These are phyloP conservation scores for Glycyrrhiza uralensis DNA, from an alignment of 306 rosid genomes.

Conservation along the genomic window DNA sequence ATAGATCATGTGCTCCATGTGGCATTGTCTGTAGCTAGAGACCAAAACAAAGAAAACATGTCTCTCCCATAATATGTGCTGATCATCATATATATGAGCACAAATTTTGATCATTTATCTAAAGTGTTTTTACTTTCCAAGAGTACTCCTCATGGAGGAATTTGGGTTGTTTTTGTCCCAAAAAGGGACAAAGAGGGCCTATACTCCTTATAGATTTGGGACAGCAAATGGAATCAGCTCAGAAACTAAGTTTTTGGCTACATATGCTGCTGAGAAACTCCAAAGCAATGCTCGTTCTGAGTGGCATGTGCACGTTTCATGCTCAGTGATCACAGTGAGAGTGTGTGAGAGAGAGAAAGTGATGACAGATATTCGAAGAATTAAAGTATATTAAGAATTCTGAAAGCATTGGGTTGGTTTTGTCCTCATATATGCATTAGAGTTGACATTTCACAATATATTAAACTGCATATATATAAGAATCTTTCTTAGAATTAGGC, in stretches of 20 bases:
- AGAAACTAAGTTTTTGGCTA: not conserved
- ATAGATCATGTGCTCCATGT: slow-evolving; percentile 5
- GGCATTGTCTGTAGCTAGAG: slow-evolving; percentile 20
- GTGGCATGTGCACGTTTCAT: slow-evolving; percentile 26
- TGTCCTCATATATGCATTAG: slow-evolving; percentile 35
- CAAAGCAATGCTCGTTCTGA: not conserved
- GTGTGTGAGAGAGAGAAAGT: not conserved
- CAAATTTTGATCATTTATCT: slow-evolving; percentile 22
- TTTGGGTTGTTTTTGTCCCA: slow-evolving; percentile 17
- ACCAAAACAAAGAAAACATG: slow-evolving; percentile 32
- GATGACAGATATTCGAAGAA: slow-evolving; percentile 34
- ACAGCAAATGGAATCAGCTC: slow-evolving; percentile 24
- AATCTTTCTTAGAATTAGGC: slow-evolving; percentile 48
- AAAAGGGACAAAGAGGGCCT: not conserved
- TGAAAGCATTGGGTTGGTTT: slow-evolving; percentile 26
- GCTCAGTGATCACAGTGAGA: slow-evolving; percentile 11
- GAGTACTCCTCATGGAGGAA: not conserved
- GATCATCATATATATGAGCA: slow-evolving; percentile 21
- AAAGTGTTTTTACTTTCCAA: slow-evolving; percentile 11
- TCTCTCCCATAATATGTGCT: slow-evolving; percentile 36
- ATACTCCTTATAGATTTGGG: not conserved
- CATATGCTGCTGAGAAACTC: slow-evolving; percentile 1
- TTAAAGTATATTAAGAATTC: slow-evolving; percentile 34
- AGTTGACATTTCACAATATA: slow-evolving; percentile 37
- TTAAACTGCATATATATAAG: slow-evolving; percentile 22